Evolutionary conservation across 1,284 basidiomycete species (phyloP).

Genomic region (Golubevia pallescens): DNA sequence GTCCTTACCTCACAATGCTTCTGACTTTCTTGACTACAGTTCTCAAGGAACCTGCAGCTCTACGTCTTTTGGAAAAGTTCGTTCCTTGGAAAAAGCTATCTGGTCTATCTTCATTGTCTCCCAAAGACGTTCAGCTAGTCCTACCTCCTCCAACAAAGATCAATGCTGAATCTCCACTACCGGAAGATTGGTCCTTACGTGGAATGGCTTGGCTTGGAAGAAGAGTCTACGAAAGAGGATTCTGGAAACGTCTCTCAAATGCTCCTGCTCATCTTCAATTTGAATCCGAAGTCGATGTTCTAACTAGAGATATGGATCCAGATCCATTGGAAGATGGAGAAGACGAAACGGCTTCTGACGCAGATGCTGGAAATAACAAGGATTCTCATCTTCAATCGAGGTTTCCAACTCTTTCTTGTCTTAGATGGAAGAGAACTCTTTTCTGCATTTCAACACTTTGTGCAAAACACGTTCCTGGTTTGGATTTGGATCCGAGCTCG

Average conservation of each 20-base stretch:
- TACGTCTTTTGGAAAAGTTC: constrained; percentile 73
- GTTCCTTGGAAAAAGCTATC: constrained; percentile 85
- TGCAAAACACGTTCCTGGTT: constrained; percentile 76
- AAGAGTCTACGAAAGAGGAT: constrained; percentile 85
- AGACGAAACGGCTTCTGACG: constrained; percentile 68
- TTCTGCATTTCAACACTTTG: constrained; percentile 74
- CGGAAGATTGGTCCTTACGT: constrained; percentile 93
- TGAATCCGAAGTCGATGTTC: constrained; percentile 65
- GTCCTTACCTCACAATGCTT: constrained; percentile 84
- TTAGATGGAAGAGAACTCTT: constrained; percentile 77
- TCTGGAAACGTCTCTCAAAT: constrained; percentile 81
- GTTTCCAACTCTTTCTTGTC: constrained; percentile 57
- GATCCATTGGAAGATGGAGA: constrained; percentile 82
- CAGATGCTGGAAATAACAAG: constrained; percentile 66
- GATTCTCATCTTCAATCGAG: constrained; percentile 55
- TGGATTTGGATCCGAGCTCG: constrained; percentile 69
- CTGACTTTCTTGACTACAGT: constrained; percentile 86
- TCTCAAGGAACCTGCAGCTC: constrained; percentile 72
- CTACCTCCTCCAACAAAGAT: constrained; percentile 69
- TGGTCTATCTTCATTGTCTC: constrained; percentile 70
- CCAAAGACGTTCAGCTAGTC: constrained; percentile 67
- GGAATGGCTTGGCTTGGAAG: constrained; percentile 94
- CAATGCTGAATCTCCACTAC: constrained; percentile 73
- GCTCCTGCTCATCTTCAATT: constrained; percentile 76
- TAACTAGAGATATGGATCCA: constrained; percentile 67